Evolutionary conservation across 2,329 filamentous ascomycete species (phyloP), one percentile per base, ranked within the genome.

Genomic region (Trichoderma koningii): DNA sequence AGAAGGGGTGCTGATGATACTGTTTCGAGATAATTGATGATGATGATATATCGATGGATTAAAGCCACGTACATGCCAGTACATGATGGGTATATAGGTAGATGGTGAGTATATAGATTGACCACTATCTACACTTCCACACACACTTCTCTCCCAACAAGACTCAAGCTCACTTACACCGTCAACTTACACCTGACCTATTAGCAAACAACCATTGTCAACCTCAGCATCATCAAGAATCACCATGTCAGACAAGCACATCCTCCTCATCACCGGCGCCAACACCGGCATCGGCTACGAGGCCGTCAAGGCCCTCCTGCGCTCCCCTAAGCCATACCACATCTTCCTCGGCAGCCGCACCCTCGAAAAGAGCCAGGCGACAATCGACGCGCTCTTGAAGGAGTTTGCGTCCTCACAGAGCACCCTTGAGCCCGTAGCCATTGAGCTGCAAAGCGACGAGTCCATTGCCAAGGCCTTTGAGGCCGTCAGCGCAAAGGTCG

Each of bases 251-350:
- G 52, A 68, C 55, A 73, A 70, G 68, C 72, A 72, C 48, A 76
- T 85, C 66, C 72, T 87, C n/a, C 73, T 88, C 50, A 81, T 88
- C 67, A 88, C 86, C 2, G 86, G 87, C 42, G 85, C 79, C 66
- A 88, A 87, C 69, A 87, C 82, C 0, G 86, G 86, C 17, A 80
- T 89, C 21, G 87, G 87, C 3, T 82, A 81, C 44, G 82, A 89
- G 68, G 80, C 78, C 7, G 81, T 87, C 56, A 86, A 83, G 67
- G 81, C 84, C 1, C 75, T 89, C 0, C 76, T 79, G 51, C 68
- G 75, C 12, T 85, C 86, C 0, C 34, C 71, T 0, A 75, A 74
- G 9, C n/a, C 80, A 2, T 88, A 88, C 72, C 77, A 81, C 9
- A 79, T 89, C 64, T 71, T 88, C 26, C 70, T 89, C 4, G 86